A percentile compares a stretch with the other conserved stretches of the same genome.
Conservation (phyloP, 805 yeast species). For the Metschnikowia lachancei region DNA sequence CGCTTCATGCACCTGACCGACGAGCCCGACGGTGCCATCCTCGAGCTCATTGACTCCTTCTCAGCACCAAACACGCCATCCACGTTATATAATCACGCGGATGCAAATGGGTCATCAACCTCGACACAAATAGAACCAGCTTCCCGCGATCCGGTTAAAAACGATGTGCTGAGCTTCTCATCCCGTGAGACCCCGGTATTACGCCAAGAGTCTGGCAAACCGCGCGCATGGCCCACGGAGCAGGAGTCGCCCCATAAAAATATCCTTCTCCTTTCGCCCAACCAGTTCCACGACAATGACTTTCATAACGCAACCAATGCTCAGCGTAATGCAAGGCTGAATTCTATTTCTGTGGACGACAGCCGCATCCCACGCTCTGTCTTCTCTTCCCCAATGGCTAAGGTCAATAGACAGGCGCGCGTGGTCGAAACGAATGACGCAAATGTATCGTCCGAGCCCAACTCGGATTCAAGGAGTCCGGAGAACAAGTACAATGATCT, state of each 20-base stretch:
- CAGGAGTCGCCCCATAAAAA: slow-evolving; percentile 25
- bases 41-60: slow-evolving; percentile 23
- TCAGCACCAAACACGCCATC: slow-evolving; percentile 22
- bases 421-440: slow-evolving; percentile 40
- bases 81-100: slow-evolving; percentile 9
- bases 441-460: slow-evolving; percentile 7
- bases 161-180: slow-evolving; percentile 17
- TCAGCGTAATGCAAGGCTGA: slow-evolving; percentile 2
- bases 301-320: slow-evolving; percentile 24
- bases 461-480: not conserved
- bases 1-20: slow-evolving; percentile 11
- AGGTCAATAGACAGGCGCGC: slow-evolving; percentile 44
- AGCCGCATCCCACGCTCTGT: slow-evolving; percentile 25
- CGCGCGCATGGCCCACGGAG: slow-evolving; percentile 1
- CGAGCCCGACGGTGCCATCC: slow-evolving; percentile 19
- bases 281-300: slow-evolving; percentile 36
- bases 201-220: slow-evolving; percentile 2
- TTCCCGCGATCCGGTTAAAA: slow-evolving; percentile 4
- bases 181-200: slow-evolving; percentile 12
- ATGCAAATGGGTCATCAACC: not conserved
- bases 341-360: slow-evolving; percentile 20
- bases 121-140: not conserved
- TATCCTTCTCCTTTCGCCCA: slow-evolving; percentile 39
- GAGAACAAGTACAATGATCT: not conserved
- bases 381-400: slow-evolving; percentile 42